phyloP scores from a whole-genome alignment of 352 stramenopile species.

The Globisporangium nunn region DNA sequence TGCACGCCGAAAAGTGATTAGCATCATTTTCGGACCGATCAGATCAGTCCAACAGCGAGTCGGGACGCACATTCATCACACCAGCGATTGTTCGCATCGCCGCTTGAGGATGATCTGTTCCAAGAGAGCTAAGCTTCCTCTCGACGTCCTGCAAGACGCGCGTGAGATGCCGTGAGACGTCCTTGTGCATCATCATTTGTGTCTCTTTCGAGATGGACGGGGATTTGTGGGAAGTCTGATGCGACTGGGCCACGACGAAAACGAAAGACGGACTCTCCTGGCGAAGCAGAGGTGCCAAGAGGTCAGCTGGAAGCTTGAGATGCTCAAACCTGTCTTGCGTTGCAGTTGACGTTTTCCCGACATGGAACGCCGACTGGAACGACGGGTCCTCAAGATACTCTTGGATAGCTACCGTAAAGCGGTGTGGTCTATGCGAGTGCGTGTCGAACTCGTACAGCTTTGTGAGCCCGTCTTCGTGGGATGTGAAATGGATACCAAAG shows the following conservation, averaged over 20 bases:
- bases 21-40: too few relatives aligned
- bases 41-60: slow-evolving; percentile 3
- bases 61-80: slow-evolving; percentile 30
- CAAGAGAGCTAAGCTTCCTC: slow-evolving; percentile 21
- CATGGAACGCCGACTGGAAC: slow-evolving; percentile 3
- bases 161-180: slow-evolving; percentile 25
- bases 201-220: slow-evolving; percentile 32
- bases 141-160: slow-evolving; percentile 35
- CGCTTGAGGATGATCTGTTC: slow-evolving; percentile 16
- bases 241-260: background rate
- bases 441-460: slow-evolving; percentile 1
- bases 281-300: slow-evolving; percentile 3
- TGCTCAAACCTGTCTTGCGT: slow-evolving; percentile 18
- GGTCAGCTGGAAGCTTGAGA: slow-evolving; percentile 8
- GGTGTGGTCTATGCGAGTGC: slow-evolving; percentile 3
- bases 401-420: slow-evolving; percentile 10
- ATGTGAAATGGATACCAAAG: slow-evolving; percentile 46
- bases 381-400: slow-evolving; percentile 9
- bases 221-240: slow-evolving; percentile 2
- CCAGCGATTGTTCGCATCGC: slow-evolving; percentile 27
- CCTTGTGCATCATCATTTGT: slow-evolving; percentile 14
- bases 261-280: background rate
- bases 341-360: slow-evolving; percentile 16
- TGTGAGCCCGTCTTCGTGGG: slow-evolving; percentile 25
- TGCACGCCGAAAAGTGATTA: slow-evolving; percentile 10